Evolutionary conservation across 768 basidiomycete species (phyloP).

Genomic region (Phaeotremella fagi): DNA sequence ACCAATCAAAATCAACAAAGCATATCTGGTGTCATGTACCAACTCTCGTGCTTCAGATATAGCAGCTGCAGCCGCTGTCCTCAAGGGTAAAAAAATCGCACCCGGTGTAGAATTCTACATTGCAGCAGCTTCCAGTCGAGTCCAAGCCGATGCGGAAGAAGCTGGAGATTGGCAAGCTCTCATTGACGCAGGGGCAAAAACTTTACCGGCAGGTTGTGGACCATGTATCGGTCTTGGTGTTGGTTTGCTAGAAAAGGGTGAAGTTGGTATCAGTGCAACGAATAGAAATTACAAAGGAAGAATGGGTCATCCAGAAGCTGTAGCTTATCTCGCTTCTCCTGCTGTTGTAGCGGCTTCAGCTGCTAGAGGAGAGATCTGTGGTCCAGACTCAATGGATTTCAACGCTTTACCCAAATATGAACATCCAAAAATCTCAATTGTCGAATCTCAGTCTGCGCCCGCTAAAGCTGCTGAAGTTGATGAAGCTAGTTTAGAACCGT

Average conservation of each 20-base stretch:
- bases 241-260: slow-evolving; percentile 86
- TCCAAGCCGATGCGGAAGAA: slow-evolving; percentile 82
- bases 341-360: slow-evolving; percentile 97
- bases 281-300: slow-evolving; percentile 99
- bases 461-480: slow-evolving; percentile 38
- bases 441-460: slow-evolving; percentile 40
- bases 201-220: slow-evolving; percentile 91
- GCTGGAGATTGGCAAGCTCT: slow-evolving; percentile 84
- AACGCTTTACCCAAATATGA: slow-evolving; percentile 52
- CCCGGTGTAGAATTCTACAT: slow-evolving; percentile 94
- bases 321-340: slow-evolving; percentile 92
- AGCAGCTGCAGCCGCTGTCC: slow-evolving; percentile 82
- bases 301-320: slow-evolving; percentile 93
- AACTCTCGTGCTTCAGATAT: slow-evolving; percentile 96
- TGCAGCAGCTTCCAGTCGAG: slow-evolving; percentile 85
- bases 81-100: slow-evolving; percentile 71
- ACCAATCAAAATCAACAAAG: slow-evolving; percentile 83
- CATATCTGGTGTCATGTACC: slow-evolving; percentile 96
- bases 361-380: slow-evolving; percentile 80
- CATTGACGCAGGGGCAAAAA: slow-evolving; percentile 81
- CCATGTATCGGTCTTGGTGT: slow-evolving; percentile 96
- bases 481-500: slow-evolving; percentile 68
- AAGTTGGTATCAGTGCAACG: slow-evolving; percentile 94
- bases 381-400: slow-evolving; percentile 66
- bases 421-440: slow-evolving; percentile 37